Evolutionary conservation across 345 rosid species (phyloP).

Genomic region (Arabidopsis suecica): DNA sequence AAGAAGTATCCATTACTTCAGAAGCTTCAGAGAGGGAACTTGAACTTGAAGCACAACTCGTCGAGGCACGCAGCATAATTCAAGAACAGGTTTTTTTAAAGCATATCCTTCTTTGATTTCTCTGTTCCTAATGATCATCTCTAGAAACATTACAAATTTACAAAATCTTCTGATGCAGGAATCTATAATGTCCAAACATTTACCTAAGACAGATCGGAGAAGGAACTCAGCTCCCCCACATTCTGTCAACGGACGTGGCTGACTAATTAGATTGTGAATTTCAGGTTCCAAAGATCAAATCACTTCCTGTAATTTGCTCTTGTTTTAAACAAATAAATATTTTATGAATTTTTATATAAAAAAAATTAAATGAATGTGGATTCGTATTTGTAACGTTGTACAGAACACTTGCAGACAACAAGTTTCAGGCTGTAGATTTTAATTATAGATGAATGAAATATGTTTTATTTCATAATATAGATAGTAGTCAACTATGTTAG

Average conservation of each 20-base stretch:
- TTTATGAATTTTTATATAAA: slow-evolving; percentile 8
- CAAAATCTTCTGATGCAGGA: slow-evolving; percentile 31
- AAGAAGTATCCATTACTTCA: slow-evolving; percentile 84
- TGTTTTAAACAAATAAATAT: slow-evolving; percentile 14
- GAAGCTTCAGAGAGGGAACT: slow-evolving; percentile 98
- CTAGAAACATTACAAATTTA: not conserved
- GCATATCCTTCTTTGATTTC: not conserved
- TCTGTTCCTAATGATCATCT: not conserved
- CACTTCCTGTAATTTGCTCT: slow-evolving; percentile 4
- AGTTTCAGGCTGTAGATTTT: not conserved
- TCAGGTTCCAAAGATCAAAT: not conserved
- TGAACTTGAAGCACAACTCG: slow-evolving; percentile 99
- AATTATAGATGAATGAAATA: not conserved
- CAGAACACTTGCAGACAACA: not conserved
- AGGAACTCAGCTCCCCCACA: slow-evolving; percentile 47
- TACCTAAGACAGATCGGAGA: slow-evolving; percentile 45
- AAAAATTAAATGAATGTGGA: not conserved
- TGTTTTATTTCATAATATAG: not conserved
- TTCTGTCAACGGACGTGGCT: slow-evolving; percentile 41
- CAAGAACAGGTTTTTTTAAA: slow-evolving; percentile 79
- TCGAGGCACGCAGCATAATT: slow-evolving; percentile 97
- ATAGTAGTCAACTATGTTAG: not conserved
- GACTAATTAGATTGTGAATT: slow-evolving; percentile 5
- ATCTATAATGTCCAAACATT: slow-evolving; percentile 45
- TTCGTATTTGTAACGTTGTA: slow-evolving; percentile 27